Evolutionary conservation across 2,329 filamentous ascomycete genomes (phyloP).

Genomic region (Aspergillus nomiae): DNA sequence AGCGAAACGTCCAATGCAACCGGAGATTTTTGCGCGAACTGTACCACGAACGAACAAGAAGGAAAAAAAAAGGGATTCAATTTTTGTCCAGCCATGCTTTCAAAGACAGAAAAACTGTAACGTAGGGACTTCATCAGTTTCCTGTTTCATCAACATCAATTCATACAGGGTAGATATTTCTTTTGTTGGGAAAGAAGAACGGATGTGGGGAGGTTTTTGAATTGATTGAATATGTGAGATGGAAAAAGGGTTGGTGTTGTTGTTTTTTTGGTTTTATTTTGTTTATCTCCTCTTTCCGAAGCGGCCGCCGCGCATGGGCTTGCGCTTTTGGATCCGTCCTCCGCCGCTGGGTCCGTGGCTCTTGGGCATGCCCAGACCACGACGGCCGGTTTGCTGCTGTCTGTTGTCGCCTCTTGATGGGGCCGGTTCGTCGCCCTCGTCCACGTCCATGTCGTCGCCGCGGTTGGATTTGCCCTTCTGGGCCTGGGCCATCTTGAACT

Average conservation of each 20-base stretch:
- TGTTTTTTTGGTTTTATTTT: background rate
- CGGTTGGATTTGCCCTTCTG: conserved; percentile 38
- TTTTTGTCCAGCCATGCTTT: conserved; percentile 5
- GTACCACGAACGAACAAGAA: background rate
- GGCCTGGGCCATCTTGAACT: conserved; percentile 60
- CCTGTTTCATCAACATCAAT: conserved; percentile 7
- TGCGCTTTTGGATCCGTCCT: conserved; percentile 27
- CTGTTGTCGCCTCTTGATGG: background rate
- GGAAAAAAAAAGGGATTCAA: background rate
- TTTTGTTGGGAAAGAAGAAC: background rate
- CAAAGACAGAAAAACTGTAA: background rate
- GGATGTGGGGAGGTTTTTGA: background rate
- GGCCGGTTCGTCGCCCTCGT: conserved; percentile 22
- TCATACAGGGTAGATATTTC: background rate
- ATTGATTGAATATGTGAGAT: background rate
- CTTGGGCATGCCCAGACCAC: conserved; percentile 32
- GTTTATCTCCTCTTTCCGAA: conserved; percentile 6
- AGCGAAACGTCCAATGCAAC: background rate
- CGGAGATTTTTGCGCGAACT: background rate
- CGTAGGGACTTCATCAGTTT: background rate
- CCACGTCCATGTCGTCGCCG: conserved; percentile 47
- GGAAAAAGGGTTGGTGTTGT: background rate
- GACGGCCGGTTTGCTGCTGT: conserved; percentile 17
- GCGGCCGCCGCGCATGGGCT: conserved; percentile 11
- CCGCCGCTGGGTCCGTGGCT: conserved; percentile 27